Percentiles rank a stretch among this genome's conserved stretches.
Evolutionary conservation across 768 basidiomycete species (phyloP).

Genomic region (Omphalotus guepiniiformis): DNA sequence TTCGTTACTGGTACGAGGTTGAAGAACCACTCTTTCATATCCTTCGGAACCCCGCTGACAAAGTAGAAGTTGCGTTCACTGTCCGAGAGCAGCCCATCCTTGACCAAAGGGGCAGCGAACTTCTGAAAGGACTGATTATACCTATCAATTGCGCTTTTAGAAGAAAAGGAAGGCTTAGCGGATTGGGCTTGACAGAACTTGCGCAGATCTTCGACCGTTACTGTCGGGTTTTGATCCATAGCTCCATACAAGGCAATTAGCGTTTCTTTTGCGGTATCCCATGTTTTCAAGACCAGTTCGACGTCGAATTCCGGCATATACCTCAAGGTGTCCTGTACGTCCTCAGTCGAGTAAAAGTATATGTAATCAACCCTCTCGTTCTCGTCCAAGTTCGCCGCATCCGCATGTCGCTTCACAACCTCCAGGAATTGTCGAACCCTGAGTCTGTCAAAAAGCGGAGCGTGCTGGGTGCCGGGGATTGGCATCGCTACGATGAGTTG

Average conservation of each 20-base stretch:
- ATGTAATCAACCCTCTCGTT: constrained; percentile 6
- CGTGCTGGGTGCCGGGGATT: neutral
- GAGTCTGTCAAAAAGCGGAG: constrained; percentile 4
- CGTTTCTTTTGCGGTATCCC: neutral
- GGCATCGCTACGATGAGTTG: constrained; percentile 6
- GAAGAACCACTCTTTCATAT: constrained; percentile 10
- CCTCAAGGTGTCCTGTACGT: neutral
- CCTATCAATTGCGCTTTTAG: constrained; percentile 3
- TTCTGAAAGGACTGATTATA: constrained; percentile 8
- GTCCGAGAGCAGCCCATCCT: constrained; percentile 1
- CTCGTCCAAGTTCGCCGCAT: neutral
- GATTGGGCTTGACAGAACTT: constrained; percentile 6
- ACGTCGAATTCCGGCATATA: constrained; percentile 3
- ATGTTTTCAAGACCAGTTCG: neutral
- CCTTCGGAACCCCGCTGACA: constrained; percentile 10
- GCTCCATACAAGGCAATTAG: neutral
- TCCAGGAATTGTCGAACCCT: neutral
- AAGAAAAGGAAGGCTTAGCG: constrained; percentile 5
- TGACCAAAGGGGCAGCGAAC: constrained; percentile 9
- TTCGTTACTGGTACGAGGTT: neutral
- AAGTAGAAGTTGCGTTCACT: constrained; percentile 9
- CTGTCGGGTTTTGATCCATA: neutral
- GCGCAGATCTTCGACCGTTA: constrained; percentile 5
- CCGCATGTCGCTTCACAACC: neutral
- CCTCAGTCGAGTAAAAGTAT: constrained; percentile 1